Evolutionary conservation across 208 protist species (phyloP).

Genomic region (Porcisia hertigi): DNA sequence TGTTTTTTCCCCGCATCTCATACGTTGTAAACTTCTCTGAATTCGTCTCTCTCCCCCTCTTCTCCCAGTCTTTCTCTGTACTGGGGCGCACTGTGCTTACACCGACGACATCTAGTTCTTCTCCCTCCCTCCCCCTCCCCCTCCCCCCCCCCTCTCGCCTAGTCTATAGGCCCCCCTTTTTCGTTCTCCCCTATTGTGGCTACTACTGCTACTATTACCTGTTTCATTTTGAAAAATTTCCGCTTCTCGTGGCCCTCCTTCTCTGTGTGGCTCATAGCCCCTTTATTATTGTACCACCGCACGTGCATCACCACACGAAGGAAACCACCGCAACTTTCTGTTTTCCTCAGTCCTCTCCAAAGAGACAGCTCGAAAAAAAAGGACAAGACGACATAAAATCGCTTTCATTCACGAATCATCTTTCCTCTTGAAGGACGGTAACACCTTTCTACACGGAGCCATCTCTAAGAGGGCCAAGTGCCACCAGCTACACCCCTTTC

Average conservation of each 20-base stretch:
- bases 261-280: background rate
- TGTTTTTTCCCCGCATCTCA: too few species aligned
- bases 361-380: background rate
- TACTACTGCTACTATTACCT: background rate
- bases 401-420: background rate
- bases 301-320: background rate
- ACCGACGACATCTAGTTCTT: background rate
- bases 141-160: too few species aligned
- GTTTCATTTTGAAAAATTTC: background rate
- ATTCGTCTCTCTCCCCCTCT: background rate
- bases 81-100: background rate
- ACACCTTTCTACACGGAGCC: background rate
- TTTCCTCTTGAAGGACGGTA: background rate
- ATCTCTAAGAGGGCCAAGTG: background rate
- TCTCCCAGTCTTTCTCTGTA: too few species aligned
- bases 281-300: background rate
- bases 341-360: background rate
- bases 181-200: too few species aligned
- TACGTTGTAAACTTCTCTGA: background rate
- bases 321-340: background rate
- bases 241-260: background rate
- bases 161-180: too few species aligned
- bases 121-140: background rate
- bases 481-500: background rate
- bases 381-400: background rate